Conservation (phyloP, 371 early-diverging fungal genomes). For the Ecytonucleospora hepatopenaei region DNA sequence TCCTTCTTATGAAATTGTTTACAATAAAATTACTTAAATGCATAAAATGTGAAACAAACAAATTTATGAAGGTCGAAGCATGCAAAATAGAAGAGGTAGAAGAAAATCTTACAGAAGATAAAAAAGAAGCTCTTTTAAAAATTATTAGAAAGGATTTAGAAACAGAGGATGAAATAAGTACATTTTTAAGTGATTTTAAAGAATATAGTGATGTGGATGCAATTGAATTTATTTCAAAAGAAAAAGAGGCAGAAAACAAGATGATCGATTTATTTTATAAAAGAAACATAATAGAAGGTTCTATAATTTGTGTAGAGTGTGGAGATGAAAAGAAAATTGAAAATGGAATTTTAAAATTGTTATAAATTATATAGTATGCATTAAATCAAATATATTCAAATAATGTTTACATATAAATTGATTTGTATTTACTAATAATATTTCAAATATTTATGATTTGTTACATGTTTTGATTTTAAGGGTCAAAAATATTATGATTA, state of each 20-base stretch:
- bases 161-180: neutral
- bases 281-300: neutral
- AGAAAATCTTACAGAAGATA: neutral
- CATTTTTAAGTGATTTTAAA: neutral
- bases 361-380: too few species aligned
- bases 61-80: neutral
- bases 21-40: neutral
- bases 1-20: neutral
- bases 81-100: neutral
- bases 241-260: neutral
- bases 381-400: too few species aligned
- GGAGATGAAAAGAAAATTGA: constrained; percentile 1
- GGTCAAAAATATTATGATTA: too few species aligned
- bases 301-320: constrained; percentile 1
- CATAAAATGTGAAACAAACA: neutral
- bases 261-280: neutral
- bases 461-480: too few species aligned
- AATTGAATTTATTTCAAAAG: neutral
- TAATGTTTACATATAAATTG: too few species aligned
- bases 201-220: neutral
- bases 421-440: too few species aligned
- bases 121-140: neutral
- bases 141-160: neutral
- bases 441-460: too few species aligned
- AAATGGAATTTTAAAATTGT: constrained; percentile 5